Base-by-base conservation (phyloP, 306 rosid species). In the Cucurbita pepo region DNA sequence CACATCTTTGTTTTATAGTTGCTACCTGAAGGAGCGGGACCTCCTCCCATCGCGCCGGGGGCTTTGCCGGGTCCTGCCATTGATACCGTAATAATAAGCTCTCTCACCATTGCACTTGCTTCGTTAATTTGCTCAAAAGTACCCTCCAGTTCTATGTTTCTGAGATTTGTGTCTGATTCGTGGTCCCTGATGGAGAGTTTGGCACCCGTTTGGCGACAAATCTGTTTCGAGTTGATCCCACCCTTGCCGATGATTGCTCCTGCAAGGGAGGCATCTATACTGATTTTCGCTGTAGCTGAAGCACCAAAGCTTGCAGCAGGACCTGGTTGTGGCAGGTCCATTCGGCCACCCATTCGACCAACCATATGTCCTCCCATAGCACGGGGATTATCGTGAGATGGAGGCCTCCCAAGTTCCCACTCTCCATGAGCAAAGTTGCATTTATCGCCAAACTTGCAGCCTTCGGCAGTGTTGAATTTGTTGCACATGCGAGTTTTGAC, bases 191-290 rank as follows among this genome's bases (percentile, higher is more conserved):
- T 91, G 15, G 97, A 78, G 12, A 94, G 97, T 75, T 91, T 94
- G 41, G 96, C 99, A 34, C 97, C 99, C 37, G 99, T 94, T 82
- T 86, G 99, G 48, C 92, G 99, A 77, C 99, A 87, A 60, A 94
- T 94, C 84, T 89, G 99, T 76, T 94, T 94, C 6, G 99, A 91
- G 79, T 94, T 89, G 43, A 94, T 94, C 64, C 97, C 99, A 51
- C 97, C 97, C 87, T 91, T 94, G 19, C 99, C 99, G 44, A 94
- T 94, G 74, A 94, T 91, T 10, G 99, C 96, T 76, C 99, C 99
- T 9, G 99, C 97, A 50, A 89, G 84, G 37, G 99, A 85, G 47
- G 95, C 99, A 74, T 94, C 99, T 48, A 94, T 89, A 58, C 99
- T 94, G 84, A 94, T 89, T 80, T 94, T 94, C 11, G 99, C 97